These are phyloP conservation scores for Thinopyrum obtusiflorum DNA, from an alignment of 202 grass and related monocot species.

Conservation along the genomic window DNA sequence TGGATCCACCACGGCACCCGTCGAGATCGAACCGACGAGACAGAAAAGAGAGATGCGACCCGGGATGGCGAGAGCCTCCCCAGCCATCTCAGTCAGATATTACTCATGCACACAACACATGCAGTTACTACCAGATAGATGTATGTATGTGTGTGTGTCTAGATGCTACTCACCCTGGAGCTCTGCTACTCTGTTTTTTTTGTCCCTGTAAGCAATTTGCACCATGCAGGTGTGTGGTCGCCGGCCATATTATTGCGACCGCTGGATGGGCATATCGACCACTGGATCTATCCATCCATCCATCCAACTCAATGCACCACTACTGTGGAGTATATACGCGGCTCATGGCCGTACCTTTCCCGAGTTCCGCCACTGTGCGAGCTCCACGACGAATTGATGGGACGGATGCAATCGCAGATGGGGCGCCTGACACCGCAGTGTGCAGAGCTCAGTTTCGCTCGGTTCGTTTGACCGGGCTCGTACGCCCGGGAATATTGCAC, in stretches of 20 bases:
- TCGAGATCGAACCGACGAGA: not conserved
- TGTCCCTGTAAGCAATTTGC: not conserved
- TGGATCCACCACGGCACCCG: not conserved
- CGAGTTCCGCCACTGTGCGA: not conserved
- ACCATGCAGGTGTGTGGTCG: conserved; percentile 1
- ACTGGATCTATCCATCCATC: too few species aligned
- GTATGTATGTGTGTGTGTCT: not conserved
- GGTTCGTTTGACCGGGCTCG: not conserved
- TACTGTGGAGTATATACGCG: conserved; percentile 2
- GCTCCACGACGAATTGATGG: conserved; percentile 20
- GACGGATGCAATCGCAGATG: conserved; percentile 1
- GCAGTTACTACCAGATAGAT: not conserved
- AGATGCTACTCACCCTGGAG: not conserved
- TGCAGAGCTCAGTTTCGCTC: not conserved
- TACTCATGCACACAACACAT: not conserved
- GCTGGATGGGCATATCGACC: not conserved
- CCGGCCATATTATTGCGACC: not conserved
- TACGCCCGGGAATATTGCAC: not conserved
- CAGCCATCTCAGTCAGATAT: not conserved
- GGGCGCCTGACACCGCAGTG: not conserved
- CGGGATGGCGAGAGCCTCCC: not conserved
- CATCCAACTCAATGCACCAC: not conserved
- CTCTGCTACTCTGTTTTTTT: not conserved
- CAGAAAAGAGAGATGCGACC: not conserved
- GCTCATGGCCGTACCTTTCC: conserved; percentile 9